Base-by-base conservation (phyloP, 768 basidiomycete species). In the Leccinum longicurvipes region DNA sequence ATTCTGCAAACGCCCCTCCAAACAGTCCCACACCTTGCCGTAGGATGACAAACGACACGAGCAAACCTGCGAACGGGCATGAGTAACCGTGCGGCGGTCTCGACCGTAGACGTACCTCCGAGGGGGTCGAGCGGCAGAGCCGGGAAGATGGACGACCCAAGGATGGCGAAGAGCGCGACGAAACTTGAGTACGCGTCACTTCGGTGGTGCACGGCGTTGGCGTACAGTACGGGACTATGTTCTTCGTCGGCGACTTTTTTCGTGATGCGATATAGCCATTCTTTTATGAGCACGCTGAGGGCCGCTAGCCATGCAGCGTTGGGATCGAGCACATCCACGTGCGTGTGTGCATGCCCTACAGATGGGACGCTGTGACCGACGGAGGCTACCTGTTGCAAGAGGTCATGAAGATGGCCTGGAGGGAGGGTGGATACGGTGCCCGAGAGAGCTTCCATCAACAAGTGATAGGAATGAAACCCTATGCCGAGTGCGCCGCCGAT, bases 161-260 rank as follows among this genome's bases (percentile, higher is more conserved):
- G 73, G 66, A 99, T 99, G 15, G 96, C 95, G 46, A 89, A 81
- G 53, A 98, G 82, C 11, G 95, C 93, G 52, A 99, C 93, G 48
- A 88, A 62, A 63, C 93, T 95, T 3, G 93, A 94, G 66, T 94
- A 93, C 6, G 93, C 93, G 70, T 99, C 97, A 60, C 91, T 94
- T n/a, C 97, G 83, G 73, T 99, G 97, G 70, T 98, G 96, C 54
- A 94, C 81, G 6, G 96, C 97, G 69, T 98, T 99, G n/a, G 97
- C 97, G 19, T 87, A 76, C 51, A 99, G 74, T 1, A 99, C 97
- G 4, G 92, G 91, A 65, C 89, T 92, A 63, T 86, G 85, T 72
- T 98, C 94, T 63, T 92, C 84, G 55, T 91, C 85, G 11, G 96
- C 97, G 28, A 99, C 95, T 53, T 80, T 82, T 67, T 89, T 89